Evolutionary conservation across 192 early-diverging fungal genomes (phyloP), one percentile per base, ranked within the genome.

Genomic region (Podila epigama): DNA sequence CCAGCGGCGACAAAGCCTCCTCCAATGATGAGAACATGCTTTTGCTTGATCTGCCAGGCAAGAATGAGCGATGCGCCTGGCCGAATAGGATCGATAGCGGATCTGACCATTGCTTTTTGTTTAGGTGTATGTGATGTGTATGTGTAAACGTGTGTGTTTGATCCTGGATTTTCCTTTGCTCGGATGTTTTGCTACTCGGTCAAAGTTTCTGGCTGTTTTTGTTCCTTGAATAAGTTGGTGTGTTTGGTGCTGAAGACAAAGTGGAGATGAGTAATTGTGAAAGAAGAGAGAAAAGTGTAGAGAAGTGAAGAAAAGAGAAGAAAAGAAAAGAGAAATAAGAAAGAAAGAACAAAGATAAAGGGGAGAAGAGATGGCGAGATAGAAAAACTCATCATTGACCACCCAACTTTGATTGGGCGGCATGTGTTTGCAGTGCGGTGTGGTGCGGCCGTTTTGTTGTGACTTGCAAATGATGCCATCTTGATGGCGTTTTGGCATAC

Each of bases 21-120:
- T 40, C 96, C 96, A 2, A 98, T 92, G 54, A 98, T 90, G n/a
- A 98, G 80, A 33, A 96, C 89, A n/a, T 89, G 81, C 64, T 90
- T 90, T 1, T 81, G 72, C 55, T 84, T 86, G 44, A 90, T 88
- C 64, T 93, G 90, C 86, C 89, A 96, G 48, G 92, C 95, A 0
- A 97, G 85, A 28, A 98, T 81, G 22, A 98, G 84, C 2, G 94
- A 96, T 1, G 89, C 94, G 1, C 92, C 92, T 44, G 85, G 82
- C 41, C 83, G 70, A 37, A 88, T 85, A 3, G 68, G 71, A 51
- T 72, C 75, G 50, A 75, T 79, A 25, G 68, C 44, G 25, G 68
- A 71, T 31, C 70, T 60, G 37, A 73, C 66, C 79, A 81, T 80
- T 37, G 50, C 31, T 58, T 44, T 12, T 33, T 51, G 13, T 48